Base-by-base conservation (phyloP, 495 filamentous ascomycete genomes). In the Diplogelasinospora grovesii region DNA sequence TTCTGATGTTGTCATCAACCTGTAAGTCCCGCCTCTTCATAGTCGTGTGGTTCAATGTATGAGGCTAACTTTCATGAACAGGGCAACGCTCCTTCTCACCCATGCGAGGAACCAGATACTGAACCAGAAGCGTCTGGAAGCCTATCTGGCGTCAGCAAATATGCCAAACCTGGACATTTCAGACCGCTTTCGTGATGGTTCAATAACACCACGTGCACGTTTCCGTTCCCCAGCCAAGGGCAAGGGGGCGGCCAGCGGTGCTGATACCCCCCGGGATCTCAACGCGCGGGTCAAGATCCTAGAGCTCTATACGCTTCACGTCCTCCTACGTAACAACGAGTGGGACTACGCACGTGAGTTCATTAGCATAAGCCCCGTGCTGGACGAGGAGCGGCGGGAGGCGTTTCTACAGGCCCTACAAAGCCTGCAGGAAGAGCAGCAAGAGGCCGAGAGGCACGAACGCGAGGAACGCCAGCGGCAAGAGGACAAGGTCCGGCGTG, bases 291-390 rank as follows among this genome's bases (percentile, higher is more conserved):
- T 94, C 34, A 86, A 90, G 63, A 82, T 98, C 33, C 81, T 96
- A 27, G 93, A 98, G 63, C 71, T 98, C 1, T 98, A 93, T 50
- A 89, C 85, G 4, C 71, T 98, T 4, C 92, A 97, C 61, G 86
- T 97, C 14, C 79, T 98, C 11, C 81, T 88, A 11, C 75, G 84
- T 26, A 95, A 94, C 50, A 78, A 81, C 23, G 87, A 97, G 65
- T 98, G 93, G 92, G 84, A 90, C 29, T 96, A 96, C 55, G 87
- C 92, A 0, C 71, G 75, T 19, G 84, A 92, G 49, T 97, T 97
- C 65, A 89, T 97, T 42, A 79, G 70, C 42, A 70, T 87, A 45
- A 87, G 77, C 53, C 77, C 88, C 25, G 75, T 92, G 16, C 77
- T 98, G 1, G 92, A 96, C 57, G 90, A 97, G 41, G 92, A 97